Conservation (phyloP, 1,284 basidiomycete species). For the Sporisorium exsertum region DNA sequence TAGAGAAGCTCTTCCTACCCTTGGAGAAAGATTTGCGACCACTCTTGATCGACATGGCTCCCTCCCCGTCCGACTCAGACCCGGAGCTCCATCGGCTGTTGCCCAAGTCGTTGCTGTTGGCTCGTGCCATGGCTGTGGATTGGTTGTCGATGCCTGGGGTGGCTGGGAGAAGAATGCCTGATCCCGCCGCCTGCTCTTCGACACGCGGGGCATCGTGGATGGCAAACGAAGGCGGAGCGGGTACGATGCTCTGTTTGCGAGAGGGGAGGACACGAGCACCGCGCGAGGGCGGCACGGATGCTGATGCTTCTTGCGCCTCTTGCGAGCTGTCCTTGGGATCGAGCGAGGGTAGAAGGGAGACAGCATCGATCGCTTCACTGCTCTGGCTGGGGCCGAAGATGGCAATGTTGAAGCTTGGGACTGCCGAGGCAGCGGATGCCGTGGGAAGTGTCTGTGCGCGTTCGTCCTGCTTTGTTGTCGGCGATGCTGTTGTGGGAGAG, state of each 20-base stretch:
- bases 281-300: background rate
- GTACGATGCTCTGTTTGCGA: slow-evolving; percentile 42
- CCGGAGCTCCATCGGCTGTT: slow-evolving; percentile 60
- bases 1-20: slow-evolving; percentile 39
- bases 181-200: background rate
- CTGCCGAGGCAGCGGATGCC: slow-evolving; percentile 6
- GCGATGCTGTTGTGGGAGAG: background rate
- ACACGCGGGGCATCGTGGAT: slow-evolving; percentile 20
- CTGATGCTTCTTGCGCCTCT: background rate
- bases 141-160: slow-evolving; percentile 12
- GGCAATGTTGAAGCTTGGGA: slow-evolving; percentile 35
- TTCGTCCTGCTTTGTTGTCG: background rate
- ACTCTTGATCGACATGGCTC: slow-evolving; percentile 23
- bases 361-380: background rate
- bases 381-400: slow-evolving; percentile 25
- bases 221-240: slow-evolving; percentile 39
- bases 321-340: background rate
- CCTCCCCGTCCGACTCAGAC: slow-evolving; percentile 50
- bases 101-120: slow-evolving; percentile 18
- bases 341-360: background rate
- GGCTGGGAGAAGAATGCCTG: slow-evolving; percentile 3
- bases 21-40: slow-evolving; percentile 40
- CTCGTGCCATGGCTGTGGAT: slow-evolving; percentile 5
- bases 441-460: background rate
- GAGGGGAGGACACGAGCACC: background rate